Evolutionary conservation across 2,329 filamentous ascomycete genomes (phyloP).

Genomic region (Talaromyces atroroseus): DNA sequence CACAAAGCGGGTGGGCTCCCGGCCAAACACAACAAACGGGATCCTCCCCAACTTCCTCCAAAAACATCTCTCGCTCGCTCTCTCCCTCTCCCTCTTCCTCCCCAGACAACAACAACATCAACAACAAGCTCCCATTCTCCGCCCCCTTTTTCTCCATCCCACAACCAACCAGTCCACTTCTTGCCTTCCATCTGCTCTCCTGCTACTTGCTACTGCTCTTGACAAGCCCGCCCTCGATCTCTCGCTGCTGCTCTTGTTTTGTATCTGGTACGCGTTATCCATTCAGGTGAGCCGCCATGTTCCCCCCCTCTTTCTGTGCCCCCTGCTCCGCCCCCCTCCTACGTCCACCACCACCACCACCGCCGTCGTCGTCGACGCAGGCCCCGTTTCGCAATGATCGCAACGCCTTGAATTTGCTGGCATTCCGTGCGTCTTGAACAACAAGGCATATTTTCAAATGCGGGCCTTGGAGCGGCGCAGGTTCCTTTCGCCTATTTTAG

Average conservation of each 20-base stretch:
- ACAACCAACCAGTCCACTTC: conserved; percentile 16
- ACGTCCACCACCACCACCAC: conserved; percentile 9
- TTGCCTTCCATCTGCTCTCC: conserved; percentile 17
- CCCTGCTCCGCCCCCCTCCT: conserved; percentile 13
- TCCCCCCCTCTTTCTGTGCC: conserved; percentile 14
- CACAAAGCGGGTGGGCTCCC: not conserved
- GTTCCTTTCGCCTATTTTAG: conserved; percentile 6
- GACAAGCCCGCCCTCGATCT: conserved; percentile 15
- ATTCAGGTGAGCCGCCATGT: conserved; percentile 15
- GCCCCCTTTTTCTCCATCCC: conserved; percentile 13
- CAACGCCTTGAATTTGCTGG: conserved; percentile 1
- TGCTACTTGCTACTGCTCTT: conserved; percentile 15
- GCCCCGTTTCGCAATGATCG: conserved; percentile 3
- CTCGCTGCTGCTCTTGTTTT: conserved; percentile 14
- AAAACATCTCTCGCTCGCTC: conserved; percentile 1
- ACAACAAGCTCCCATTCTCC: not conserved
- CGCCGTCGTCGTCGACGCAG: not conserved
- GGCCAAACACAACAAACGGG: conserved; percentile 11
- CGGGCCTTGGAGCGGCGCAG: conserved; percentile 1
- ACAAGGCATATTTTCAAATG: not conserved
- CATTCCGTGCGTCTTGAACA: not conserved
- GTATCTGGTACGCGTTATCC: conserved; percentile 14
- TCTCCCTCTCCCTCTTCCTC: not conserved
- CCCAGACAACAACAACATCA: not conserved
- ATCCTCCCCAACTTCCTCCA: conserved; percentile 8